Evolutionary conservation across 1,284 basidiomycete species (phyloP).

Genomic region (Malassezia japonica): DNA sequence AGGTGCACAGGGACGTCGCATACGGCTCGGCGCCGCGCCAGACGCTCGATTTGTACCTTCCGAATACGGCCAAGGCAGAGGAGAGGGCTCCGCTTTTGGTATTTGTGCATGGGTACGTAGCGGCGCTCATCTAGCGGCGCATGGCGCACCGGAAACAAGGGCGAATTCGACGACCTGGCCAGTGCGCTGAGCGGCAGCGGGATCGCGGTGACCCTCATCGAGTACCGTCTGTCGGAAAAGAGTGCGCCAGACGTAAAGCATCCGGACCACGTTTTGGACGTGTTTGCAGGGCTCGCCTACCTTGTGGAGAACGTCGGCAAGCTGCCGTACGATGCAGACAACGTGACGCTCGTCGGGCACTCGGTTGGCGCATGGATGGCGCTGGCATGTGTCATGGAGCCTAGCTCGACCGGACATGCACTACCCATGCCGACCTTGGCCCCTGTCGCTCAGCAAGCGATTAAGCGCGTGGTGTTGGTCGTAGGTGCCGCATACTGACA

Average conservation of each 20-base stretch:
- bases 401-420: not conserved
- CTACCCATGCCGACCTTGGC: not conserved
- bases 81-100: not conserved
- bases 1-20: not conserved
- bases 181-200: not conserved
- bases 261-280: conserved; percentile 1
- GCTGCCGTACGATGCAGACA: not conserved
- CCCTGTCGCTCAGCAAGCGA: too few relatives aligned
- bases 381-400: not conserved
- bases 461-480: not conserved
- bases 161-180: not conserved
- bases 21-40: not conserved
- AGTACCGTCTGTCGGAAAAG: not conserved
- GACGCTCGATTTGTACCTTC: conserved; percentile 3
- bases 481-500: not conserved
- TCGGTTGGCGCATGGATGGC: conserved; percentile 8
- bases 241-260: not conserved
- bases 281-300: not conserved
- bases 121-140: not conserved
- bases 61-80: not conserved
- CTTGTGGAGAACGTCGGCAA: not conserved
- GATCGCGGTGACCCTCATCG: not conserved
- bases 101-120: conserved; percentile 8
- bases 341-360: not conserved
- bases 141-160: conserved; percentile 1